Evolutionary conservation across 1,284 basidiomycete species (phyloP).

Genomic region (Cutaneotrichosporon mucoides): DNA sequence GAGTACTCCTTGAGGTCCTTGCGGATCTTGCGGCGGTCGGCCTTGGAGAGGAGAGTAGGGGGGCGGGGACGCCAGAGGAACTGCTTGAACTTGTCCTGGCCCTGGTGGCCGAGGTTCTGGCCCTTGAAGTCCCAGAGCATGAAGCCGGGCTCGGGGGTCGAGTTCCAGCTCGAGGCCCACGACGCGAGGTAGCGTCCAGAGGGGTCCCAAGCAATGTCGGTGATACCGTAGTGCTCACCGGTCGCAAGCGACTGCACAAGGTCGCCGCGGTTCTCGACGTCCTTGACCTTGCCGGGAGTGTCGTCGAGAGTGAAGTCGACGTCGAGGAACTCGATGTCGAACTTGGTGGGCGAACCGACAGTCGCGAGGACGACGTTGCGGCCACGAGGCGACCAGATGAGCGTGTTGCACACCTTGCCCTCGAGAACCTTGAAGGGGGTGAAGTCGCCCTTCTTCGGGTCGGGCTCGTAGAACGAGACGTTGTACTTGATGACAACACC

Average conservation of each 20-base stretch:
- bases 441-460: constrained; percentile 97
- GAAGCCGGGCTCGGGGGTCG: constrained; percentile 92
- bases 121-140: constrained; percentile 98
- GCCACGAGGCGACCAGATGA: constrained; percentile 96
- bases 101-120: constrained; percentile 80
- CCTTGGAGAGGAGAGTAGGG: constrained; percentile 76
- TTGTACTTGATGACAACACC: constrained; percentile 94
- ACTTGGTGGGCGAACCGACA: constrained; percentile 90
- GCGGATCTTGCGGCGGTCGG: constrained; percentile 78
- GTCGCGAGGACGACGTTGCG: constrained; percentile 94
- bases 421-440: constrained; percentile 78
- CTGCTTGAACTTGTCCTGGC: constrained; percentile 96
- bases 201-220: constrained; percentile 98
- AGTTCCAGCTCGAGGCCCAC: constrained; percentile 91
- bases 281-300: constrained; percentile 52
- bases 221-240: constrained; percentile 97
- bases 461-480: constrained; percentile 93
- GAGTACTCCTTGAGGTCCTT: constrained; percentile 91
- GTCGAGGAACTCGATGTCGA: constrained; percentile 98
- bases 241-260: constrained; percentile 77
- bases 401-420: constrained; percentile 85
- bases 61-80: constrained; percentile 97
- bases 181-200: constrained; percentile 91
- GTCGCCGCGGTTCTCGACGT: constrained; percentile 72
- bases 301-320: constrained; percentile 85